Evolutionary conservation across 2,329 filamentous ascomycete species (phyloP).

Genomic region (Claviceps capensis): DNA sequence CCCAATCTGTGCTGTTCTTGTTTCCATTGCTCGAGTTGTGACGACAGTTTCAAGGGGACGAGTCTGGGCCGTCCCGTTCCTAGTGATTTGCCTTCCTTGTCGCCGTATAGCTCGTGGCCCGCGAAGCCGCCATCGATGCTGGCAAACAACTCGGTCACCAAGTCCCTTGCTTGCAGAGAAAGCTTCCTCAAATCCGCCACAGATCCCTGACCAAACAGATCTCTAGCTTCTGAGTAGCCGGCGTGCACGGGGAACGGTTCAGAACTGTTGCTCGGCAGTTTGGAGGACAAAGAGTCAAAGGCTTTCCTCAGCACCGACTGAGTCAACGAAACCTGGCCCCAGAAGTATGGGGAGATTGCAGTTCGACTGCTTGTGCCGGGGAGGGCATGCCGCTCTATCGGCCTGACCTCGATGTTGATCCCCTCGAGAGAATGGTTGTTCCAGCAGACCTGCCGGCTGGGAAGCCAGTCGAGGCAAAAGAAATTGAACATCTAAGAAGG

Average conservation of each 20-base stretch:
- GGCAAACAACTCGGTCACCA: constrained; percentile 7
- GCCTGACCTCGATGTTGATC: constrained; percentile 6
- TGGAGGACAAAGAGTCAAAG: neutral
- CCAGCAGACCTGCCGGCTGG: constrained; percentile 4
- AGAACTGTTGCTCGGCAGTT: neutral
- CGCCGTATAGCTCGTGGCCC: neutral
- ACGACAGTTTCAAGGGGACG: constrained; percentile 7
- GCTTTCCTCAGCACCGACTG: neutral
- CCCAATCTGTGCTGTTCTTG: constrained; percentile 7
- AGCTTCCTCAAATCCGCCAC: constrained; percentile 7
- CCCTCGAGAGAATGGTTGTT: constrained; percentile 6
- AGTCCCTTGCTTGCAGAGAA: constrained; percentile 5
- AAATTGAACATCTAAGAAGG: constrained; percentile 4
- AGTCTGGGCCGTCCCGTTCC: constrained; percentile 4
- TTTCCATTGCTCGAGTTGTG: constrained; percentile 10
- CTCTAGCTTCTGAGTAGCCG: constrained; percentile 9
- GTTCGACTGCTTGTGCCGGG: neutral
- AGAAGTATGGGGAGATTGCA: constrained; percentile 8
- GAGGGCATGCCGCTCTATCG: neutral
- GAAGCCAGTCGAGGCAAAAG: neutral
- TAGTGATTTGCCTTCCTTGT: neutral
- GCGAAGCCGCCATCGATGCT: constrained; percentile 2
- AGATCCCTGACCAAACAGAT: constrained; percentile 5
- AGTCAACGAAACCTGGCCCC: constrained; percentile 5
- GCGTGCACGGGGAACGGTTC: constrained; percentile 1